These are phyloP conservation scores for Thelephora terrestris DNA, from an alignment of 1,284 basidiomycete species.

Conservation along the genomic window DNA sequence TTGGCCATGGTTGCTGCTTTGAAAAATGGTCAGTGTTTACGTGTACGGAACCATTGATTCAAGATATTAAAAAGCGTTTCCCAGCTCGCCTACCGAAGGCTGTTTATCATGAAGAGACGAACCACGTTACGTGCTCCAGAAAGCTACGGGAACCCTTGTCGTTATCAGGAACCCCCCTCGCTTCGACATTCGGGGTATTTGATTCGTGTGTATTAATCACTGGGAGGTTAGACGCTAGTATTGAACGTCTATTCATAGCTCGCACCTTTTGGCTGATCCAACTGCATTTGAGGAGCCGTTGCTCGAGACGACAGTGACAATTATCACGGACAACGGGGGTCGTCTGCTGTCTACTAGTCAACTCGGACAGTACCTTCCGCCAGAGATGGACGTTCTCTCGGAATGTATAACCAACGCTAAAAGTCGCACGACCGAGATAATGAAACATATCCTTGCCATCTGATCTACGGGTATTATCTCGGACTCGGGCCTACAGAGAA, in stretches of 20 bases:
- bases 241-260: background rate
- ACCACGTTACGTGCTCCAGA: slow-evolving; percentile 58
- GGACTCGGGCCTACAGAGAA: no score
- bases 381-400: slow-evolving; percentile 28
- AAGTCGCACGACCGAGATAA: slow-evolving; percentile 20
- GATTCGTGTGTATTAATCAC: slow-evolving; percentile 44
- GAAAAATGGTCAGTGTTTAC: slow-evolving; percentile 56
- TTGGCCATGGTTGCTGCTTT: slow-evolving; percentile 84
- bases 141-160: slow-evolving; percentile 37
- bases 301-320: slow-evolving; percentile 57
- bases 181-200: slow-evolving; percentile 76
- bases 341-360: slow-evolving; percentile 50
- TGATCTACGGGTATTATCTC: background rate
- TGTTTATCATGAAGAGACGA: slow-evolving; percentile 59
- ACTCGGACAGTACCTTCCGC: slow-evolving; percentile 35
- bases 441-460: slow-evolving; percentile 8
- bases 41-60: background rate
- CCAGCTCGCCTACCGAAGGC: slow-evolving; percentile 70
- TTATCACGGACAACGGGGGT: slow-evolving; percentile 49
- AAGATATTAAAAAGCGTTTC: background rate
- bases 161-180: slow-evolving; percentile 42
- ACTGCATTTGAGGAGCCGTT: slow-evolving; percentile 87
- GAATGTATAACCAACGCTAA: slow-evolving; percentile 39
- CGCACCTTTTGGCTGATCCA: slow-evolving; percentile 71
- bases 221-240: background rate